Evolutionary conservation across 2,329 filamentous ascomycete species (phyloP), one percentile per base, ranked within the genome.

Genomic region (Scolecobasidium constrictum): DNA sequence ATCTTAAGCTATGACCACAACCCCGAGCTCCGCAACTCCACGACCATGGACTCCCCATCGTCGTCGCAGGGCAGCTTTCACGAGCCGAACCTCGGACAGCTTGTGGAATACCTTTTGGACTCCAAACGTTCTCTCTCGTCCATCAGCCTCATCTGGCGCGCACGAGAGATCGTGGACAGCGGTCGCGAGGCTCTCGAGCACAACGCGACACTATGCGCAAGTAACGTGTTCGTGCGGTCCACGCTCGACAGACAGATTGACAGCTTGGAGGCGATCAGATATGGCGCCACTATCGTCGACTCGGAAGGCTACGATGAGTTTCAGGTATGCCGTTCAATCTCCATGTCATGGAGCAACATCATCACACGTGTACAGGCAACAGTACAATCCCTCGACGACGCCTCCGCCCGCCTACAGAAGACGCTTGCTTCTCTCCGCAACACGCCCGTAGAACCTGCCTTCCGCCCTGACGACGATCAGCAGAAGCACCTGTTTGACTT

Each of bases 101-200:
- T 96, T 35, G 84, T 95, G 44, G 75, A 78, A 42, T 80, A 94
- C 63, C 81, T 95, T 26, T 77, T 95, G 33, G 81, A 83, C 21
- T 84, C 90, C 6, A 95, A 95, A 59, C 78, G 86, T 35, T 88
- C 88, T 1, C 73, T 96, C 4, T 84, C 83, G 13, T 86, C 86
- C 9, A 87, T 93, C 59, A 77, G 72, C 34, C 79, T 84, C 47
- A 86, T 95, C 40, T 81, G 85, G 57, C 83, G 85, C 46, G 88
- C 87, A 50, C 88, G 92, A 56, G 83, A 93, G 55, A 79, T 95
- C 44, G 83, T 92, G 35, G 86, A 77, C 16, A 70, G 76, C 12
- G 86, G 87, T 4, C 81, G 86, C 23, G 67, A 72, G 22, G 75
- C 85, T 23, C 71, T 94, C 49, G 85, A 94, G 56, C 82, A 92